Evolutionary conservation across 441 rosid genomes (phyloP), one percentile per base, ranked within the genome.

Genomic region (Brassica hybrid): DNA sequence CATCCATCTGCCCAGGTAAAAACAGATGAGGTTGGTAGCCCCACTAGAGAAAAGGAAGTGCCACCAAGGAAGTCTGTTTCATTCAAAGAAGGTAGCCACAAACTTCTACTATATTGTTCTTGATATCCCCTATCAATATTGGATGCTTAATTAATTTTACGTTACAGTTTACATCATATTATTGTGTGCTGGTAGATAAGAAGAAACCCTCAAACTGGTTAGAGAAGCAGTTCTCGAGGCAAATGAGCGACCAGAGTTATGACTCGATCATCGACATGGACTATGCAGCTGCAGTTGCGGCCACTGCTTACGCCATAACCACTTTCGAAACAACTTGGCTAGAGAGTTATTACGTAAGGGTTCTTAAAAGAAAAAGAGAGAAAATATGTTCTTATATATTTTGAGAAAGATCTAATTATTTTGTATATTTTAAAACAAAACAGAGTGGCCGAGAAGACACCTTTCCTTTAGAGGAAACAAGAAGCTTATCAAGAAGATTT

Each of bases 231-330:
- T 84, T 83, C 75, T 84, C 87, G 7, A 70, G 87, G 70, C 81
- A 87, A 80, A 86, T 76, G 89, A 89, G 84, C 54, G 76, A 17
- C 72, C 34, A 74, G 58, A 69, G 72, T 56, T 69, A 76, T 72
- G 84, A 86, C 67, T 21, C 79, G 1, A 82, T 67, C 10, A 73
- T 30, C 34, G 87, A 71, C 17, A 73, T 82, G 56, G 88, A 87
- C 56, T 80, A 73, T 4, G 93, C 79, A 52, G 72, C 83, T 21
- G 93, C 94, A 3, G 92, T 88, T 50, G 97, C 95, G 43, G 97
- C 97, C 34, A 84, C 95, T n/a, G 88, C 95, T 41, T 86, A 79
- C 62, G 95, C 88, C 60, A 83, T 92, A 63, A 63, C 70, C 61
- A 76, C 74, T 1, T 43, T 77, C 3, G 71, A 85, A 79, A 82